Evolutionary conservation across 1,284 basidiomycete genomes (phyloP), one percentile per base, ranked within the genome.

Genomic region (Cutaneotrichosporon arboriforme): DNA sequence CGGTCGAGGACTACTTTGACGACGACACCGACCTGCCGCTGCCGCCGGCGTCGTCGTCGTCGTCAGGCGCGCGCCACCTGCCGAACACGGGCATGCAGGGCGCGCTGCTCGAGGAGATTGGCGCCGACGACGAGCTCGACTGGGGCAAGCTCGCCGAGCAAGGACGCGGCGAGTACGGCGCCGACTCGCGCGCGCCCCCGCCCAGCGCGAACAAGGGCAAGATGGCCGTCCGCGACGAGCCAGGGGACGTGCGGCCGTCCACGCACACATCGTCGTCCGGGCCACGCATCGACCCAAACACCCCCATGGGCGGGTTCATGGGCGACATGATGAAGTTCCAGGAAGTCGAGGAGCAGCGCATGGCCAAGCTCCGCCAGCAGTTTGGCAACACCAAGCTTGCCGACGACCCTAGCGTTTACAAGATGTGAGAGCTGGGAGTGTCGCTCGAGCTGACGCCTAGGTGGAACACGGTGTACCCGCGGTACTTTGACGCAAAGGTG

Each of bases 401-500:
- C 5, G 55, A 52, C 20, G 72, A 75, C 60, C 68, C 70, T 7
- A 61, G 64, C 39, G 60, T 70, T 21, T 75, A 68, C 61, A 76
- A 75, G 60, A 58, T 50, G 74, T 75, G 57, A 55, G 74, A 65
- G 9, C 9, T 41, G 10, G 8, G 8, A 1, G 3, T 23, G 21
- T 26, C 20, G 17, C 9, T 10, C 9, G n/a, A 17, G 35, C 52
- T 58, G 26, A 52, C 52, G 8, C 18, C 31, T n/a, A 91, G 90
- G 66, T 97, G 92, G 92, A 87, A 89, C 55, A 87, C 87, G 63
- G 82, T 97, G 67, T 98, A 98, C 72, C 94, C 94, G 3, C 88
- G 96, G 66, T 97, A 97, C 77, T 84, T 97, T 60, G 94, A 98
- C 73, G 90, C 92, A 42, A 97, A 97, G 74, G 85, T 86, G 12